Evolutionary conservation across 768 basidiomycete genomes (phyloP), one percentile per base, ranked within the genome.

Genomic region (Leccinum fibrillosum): DNA sequence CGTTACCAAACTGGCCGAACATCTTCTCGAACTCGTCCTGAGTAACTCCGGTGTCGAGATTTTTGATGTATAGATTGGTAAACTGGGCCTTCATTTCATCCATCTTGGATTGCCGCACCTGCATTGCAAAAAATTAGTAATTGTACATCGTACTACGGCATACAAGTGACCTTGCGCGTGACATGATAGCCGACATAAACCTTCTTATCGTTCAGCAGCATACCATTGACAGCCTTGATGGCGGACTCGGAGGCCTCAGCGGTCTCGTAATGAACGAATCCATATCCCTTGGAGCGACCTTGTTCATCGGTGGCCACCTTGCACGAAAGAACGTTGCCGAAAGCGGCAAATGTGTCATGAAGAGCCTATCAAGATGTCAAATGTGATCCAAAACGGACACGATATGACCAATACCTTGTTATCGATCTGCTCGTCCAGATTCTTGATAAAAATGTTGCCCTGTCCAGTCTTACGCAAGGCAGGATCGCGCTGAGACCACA

Each of bases 401-500:
- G 32, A 45, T 13, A 48, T 23, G 2, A 55, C 2, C 15, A 26
- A 44, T 55, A 88, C 90, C 85, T 98, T 98, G 83, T 99, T 98
- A 78, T 99, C 97, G 66, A 98, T 98, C 57, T 81, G 82, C 76
- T 96, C 93, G 69, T 97, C 95, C 65, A 99, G 78, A 78, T 99
- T 99, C 81, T 99, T 99, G 79, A 99, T 98, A 81, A 99, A 99
- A 72, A 99, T 94, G 76, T 99, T 99, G 75, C 97, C 97, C 79
- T 98, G 94, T 63, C 94, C 94, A 63, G 94, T 98, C 86, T 98
- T 98, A 77, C 97, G 92, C 72, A 99, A 87, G 66, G 94, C 93
- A 59, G 97, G 97, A 80, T 98, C 97, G 74, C 97, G 92, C 84
- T 98, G 97, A 70, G 95, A 98, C 96, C 97, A 98, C 97, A 99